Evolutionary conservation across 352 stramenopile species (phyloP), one percentile per base, ranked within the genome.

Genomic region (Achlya hypogyna): DNA sequence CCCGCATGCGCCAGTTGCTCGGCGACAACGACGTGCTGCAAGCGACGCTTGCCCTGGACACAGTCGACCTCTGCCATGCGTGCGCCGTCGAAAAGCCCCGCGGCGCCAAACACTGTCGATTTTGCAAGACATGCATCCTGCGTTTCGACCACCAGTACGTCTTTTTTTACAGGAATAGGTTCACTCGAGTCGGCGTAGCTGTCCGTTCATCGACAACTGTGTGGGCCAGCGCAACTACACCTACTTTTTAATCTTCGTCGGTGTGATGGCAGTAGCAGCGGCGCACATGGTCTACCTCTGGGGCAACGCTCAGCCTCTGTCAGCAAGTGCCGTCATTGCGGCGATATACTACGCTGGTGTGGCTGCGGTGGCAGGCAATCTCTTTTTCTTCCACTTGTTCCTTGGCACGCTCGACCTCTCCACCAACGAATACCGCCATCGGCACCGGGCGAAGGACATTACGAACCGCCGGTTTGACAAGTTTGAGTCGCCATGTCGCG

Each of bases 151-250:
- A 99, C 84, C 95, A 99, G 84, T 91, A 87, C 81, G 87, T 38
- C 29, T 62, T 27, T 2, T 2, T 28, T 9, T 47, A 38, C 25
- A 10, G 8, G 2, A 1, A n/a, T 10, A 18, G 45, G 35, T 66
- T 63, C n/a, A 42, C 60, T 49, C 60, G 43, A 38, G 63, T 18
- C 69, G 4, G 51, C 54, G 45, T 72, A 88, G 84, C 75, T 98
- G 96, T 62, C 96, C 96, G 20, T 99, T 98, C 79, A 88, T 99
- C 10, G 98, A 99, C 80, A 99, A 99, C 76, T 99, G 96, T 69
- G 89, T 99, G 2, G 97, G 96, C 27, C 93, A 97, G 51, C 85
- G 91, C 70, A 99, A 99, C 77, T 97, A 99, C 76, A 97, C 98
- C 65, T 72, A 72, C 43, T 95, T 95, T 49, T 68, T 92, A 42